These are phyloP conservation scores for Boletus rubroflammeus DNA, from an alignment of 768 basidiomycete species.

Conservation along the genomic window DNA sequence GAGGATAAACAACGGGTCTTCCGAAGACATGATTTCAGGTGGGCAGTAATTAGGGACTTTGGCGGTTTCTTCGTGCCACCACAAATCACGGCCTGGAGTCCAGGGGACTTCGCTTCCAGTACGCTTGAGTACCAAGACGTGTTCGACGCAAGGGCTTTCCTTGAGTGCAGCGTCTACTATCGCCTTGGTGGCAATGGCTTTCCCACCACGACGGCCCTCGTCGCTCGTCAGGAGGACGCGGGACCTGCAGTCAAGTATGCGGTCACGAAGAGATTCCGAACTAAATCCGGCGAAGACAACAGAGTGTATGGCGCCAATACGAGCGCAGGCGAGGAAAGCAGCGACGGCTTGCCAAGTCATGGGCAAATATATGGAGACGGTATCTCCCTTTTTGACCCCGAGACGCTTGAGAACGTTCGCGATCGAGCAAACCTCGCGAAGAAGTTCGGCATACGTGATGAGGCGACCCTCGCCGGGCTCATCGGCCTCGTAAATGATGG, in stretches of 20 bases:
- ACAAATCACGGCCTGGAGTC: constrained; percentile 81
- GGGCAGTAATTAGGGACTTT: constrained; percentile 88
- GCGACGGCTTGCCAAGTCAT: constrained; percentile 96
- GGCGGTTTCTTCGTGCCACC: constrained; percentile 93
- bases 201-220: constrained; percentile 92
- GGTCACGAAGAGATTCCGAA: constrained; percentile 89
- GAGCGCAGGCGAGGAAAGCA: constrained; percentile 96
- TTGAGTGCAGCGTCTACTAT: constrained; percentile 92
- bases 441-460: constrained; percentile 79
- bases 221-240: constrained; percentile 94
- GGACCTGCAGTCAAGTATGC: constrained; percentile 83
- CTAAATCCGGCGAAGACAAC: constrained; percentile 98
- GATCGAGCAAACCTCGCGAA: constrained; percentile 82
- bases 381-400: constrained; percentile 94
- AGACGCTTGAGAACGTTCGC: constrained; percentile 90
- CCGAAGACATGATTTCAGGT: constrained; percentile 81
- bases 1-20: constrained; percentile 97
- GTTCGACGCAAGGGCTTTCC: constrained; percentile 80
- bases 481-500: constrained; percentile 98
- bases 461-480: constrained; percentile 79
- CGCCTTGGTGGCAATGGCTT: constrained; percentile 88
- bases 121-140: constrained; percentile 84
- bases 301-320: constrained; percentile 94
- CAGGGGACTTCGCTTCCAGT: constrained; percentile 82
- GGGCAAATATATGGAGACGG: constrained; percentile 88